Percentiles rank a stretch among this genome's conserved stretches.
phyloP scores from a whole-genome alignment of 257 asterid genomes.

The Paulownia fortunei region DNA sequence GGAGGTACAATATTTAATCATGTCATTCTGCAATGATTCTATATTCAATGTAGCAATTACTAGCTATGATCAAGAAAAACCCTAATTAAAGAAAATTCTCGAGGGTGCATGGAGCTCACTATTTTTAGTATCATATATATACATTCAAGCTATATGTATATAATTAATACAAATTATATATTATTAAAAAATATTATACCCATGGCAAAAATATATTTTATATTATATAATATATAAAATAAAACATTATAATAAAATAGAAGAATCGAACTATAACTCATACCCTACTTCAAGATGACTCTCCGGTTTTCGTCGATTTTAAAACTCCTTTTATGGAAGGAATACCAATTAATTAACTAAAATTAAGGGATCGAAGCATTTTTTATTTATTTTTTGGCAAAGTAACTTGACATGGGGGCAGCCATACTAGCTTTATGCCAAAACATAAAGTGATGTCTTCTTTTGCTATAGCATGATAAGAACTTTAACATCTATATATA shows the following conservation, averaged over 20 bases:
- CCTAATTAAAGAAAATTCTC: not conserved
- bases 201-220: too few species aligned
- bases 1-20: not conserved
- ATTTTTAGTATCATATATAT: not conserved
- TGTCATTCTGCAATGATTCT: slow-evolving; percentile 6
- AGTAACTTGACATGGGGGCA: slow-evolving; percentile 35
- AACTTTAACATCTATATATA: slow-evolving; percentile 33
- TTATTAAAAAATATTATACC: too few species aligned
- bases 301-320: too few species aligned
- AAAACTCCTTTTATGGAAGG: too few species aligned
- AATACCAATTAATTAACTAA: not conserved
- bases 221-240: too few species aligned
- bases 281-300: not conserved
- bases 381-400: slow-evolving; percentile 20
- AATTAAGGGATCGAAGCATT: slow-evolving; percentile 24
- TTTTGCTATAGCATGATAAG: slow-evolving; percentile 26
- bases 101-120: not conserved
- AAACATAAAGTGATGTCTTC: slow-evolving; percentile 39
- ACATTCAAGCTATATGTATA: too few species aligned
- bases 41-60: not conserved
- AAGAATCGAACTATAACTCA: too few species aligned
- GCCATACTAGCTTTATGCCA: slow-evolving; percentile 32
- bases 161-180: too few species aligned
- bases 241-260: too few species aligned
- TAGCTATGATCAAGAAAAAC: not conserved